These are phyloP conservation scores for Aspergillus transmontanensis DNA, from an alignment of 2,329 filamentous ascomycete genomes.

Conservation along the genomic window DNA sequence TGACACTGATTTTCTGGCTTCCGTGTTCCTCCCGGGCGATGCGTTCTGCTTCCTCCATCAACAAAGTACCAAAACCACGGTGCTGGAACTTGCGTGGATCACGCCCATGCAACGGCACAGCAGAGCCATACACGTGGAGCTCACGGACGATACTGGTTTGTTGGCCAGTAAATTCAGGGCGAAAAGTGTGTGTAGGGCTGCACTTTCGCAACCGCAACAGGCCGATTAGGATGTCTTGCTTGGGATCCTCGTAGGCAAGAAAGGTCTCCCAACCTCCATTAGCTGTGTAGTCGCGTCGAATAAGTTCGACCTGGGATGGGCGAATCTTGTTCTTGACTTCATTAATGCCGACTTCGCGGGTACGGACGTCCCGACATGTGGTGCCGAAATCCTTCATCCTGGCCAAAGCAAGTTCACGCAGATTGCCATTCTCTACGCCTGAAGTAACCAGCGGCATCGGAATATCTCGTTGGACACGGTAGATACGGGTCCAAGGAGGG, in stretches of 20 bases:
- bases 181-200: slow-evolving; percentile 86
- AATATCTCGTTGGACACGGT: slow-evolving; percentile 96
- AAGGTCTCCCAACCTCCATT: slow-evolving; percentile 99
- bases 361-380: slow-evolving; percentile 92
- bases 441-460: slow-evolving; percentile 99
- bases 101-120: slow-evolving; percentile 93
- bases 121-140: slow-evolving; percentile 93
- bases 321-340: slow-evolving; percentile 99
- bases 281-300: slow-evolving; percentile 88
- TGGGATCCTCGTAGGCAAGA: slow-evolving; percentile 94
- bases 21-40: slow-evolving; percentile 94
- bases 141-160: slow-evolving; percentile 91
- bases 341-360: slow-evolving; percentile 95
- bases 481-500: slow-evolving; percentile 97
- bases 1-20: slow-evolving; percentile 92
- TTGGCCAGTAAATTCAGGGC: slow-evolving; percentile 81
- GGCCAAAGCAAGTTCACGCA: slow-evolving; percentile 90
- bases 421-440: slow-evolving; percentile 95
- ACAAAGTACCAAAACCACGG: slow-evolving; percentile 89
- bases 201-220: slow-evolving; percentile 88
- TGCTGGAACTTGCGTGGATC: slow-evolving; percentile 98
- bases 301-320: slow-evolving; percentile 92
- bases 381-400: slow-evolving; percentile 99
- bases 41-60: slow-evolving; percentile 97
- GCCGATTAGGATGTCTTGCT: slow-evolving; percentile 96